phyloP scores from a whole-genome alignment of 2,329 filamentous ascomycete genomes.

The Emergomyces africanus region DNA sequence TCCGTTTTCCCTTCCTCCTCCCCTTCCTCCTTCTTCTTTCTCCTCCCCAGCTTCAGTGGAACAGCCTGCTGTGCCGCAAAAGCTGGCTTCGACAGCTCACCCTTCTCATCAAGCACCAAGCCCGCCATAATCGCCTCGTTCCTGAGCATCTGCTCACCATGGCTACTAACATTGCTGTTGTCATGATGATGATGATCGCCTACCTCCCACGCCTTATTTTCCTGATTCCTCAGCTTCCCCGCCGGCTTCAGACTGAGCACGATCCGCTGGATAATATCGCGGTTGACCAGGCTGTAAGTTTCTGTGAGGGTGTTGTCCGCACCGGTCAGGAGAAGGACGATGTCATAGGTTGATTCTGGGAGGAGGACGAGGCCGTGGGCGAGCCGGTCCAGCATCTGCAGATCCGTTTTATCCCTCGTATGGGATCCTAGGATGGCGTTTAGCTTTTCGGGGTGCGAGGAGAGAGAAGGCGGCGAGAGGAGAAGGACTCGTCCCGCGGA shows the following conservation, averaged over 20 bases:
- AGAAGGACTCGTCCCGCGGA: slow-evolving; percentile 53
- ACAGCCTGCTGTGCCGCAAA: slow-evolving; percentile 45
- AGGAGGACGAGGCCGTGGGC: slow-evolving; percentile 68
- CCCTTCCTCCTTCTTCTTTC: slow-evolving; percentile 32
- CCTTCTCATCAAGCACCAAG: slow-evolving; percentile 45
- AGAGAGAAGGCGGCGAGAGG: slow-evolving; percentile 79
- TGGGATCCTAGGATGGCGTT: slow-evolving; percentile 56
- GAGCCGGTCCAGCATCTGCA: slow-evolving; percentile 96
- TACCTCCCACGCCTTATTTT: slow-evolving; percentile 2
- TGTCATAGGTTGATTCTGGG: slow-evolving; percentile 64
- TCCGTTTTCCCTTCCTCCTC: neutral
- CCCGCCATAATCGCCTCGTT: slow-evolving; percentile 80
- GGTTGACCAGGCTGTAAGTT: slow-evolving; percentile 45
- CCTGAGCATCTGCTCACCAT: slow-evolving; percentile 11
- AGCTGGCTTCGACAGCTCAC: slow-evolving; percentile 63
- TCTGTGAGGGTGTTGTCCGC: slow-evolving; percentile 46
- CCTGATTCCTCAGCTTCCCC: slow-evolving; percentile 43
- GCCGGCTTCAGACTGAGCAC: slow-evolving; percentile 58
- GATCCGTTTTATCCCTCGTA: slow-evolving; percentile 65
- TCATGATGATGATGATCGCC: slow-evolving; percentile 30
- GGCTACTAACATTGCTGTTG: too few relatives aligned
- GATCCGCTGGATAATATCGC: slow-evolving; percentile 55
- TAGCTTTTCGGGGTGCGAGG: slow-evolving; percentile 70
- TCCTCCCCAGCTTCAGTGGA: slow-evolving; percentile 51
- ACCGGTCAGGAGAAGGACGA: slow-evolving; percentile 72